Evolutionary conservation across 495 filamentous ascomycete genomes (phyloP).

Genomic region (Hyaloscypha finlandica): DNA sequence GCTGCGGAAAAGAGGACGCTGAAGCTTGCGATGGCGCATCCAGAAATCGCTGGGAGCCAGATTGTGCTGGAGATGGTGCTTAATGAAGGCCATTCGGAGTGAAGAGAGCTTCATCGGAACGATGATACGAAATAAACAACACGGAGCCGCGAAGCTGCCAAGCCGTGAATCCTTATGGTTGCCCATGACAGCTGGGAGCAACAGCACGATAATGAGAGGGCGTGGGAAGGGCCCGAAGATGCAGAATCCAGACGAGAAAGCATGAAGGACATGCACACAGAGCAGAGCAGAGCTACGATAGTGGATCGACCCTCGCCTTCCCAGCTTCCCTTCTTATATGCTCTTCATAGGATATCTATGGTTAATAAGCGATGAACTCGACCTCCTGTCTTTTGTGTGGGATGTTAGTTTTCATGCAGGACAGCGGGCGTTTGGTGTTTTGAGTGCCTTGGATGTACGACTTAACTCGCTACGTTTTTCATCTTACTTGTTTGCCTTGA

Average conservation of each 20-base stretch:
- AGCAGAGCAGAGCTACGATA: not conserved
- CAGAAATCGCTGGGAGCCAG: constrained; percentile 76
- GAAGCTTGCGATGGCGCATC: constrained; percentile 95
- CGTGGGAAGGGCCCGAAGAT: not conserved
- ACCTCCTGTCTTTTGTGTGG: not conserved
- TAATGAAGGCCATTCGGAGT: constrained; percentile 92
- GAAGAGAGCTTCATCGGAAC: constrained; percentile 22
- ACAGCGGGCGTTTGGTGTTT: not conserved
- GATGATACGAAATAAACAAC: not conserved
- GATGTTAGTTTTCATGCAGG: not conserved
- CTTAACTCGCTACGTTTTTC: constrained; percentile 1
- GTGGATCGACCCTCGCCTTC: not conserved
- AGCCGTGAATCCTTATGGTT: not conserved
- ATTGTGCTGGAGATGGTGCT: constrained; percentile 89
- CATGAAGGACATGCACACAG: not conserved
- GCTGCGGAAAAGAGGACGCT: constrained; percentile 57
- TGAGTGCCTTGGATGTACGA: not conserved
- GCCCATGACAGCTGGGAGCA: not conserved
- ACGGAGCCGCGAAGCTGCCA: not conserved
- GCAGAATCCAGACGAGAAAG: not conserved
- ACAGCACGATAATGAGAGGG: not conserved
- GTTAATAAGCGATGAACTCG: not conserved
- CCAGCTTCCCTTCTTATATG: not conserved
- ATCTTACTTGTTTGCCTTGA: not conserved
- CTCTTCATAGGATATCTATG: not conserved